phyloP scores from a whole-genome alignment of 1,284 basidiomycete species.

The Phaffia rhodozyma region DNA sequence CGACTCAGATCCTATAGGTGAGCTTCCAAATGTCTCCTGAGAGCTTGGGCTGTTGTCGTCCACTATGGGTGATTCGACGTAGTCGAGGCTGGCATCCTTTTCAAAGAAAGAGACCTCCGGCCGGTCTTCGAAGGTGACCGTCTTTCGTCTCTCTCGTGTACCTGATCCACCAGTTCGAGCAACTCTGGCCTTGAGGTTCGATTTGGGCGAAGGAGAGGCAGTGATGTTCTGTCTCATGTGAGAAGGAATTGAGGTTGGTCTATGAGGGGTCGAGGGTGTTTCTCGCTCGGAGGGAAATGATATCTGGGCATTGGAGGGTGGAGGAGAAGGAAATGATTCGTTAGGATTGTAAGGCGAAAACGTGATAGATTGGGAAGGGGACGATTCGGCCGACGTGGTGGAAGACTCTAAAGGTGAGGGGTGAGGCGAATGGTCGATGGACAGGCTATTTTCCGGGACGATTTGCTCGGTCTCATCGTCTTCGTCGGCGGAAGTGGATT shows the following conservation, averaged over 20 bases:
- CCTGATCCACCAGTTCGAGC: conserved; percentile 19
- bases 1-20: no score
- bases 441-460: not conserved
- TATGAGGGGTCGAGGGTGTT: not conserved
- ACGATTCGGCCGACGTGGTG: no score
- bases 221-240: not conserved
- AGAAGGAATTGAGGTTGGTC: not conserved
- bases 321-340: not conserved
- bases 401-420: conserved; percentile 8
- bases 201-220: not conserved
- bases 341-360: conserved; percentile 2
- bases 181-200: not conserved
- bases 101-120: conserved; percentile 74
- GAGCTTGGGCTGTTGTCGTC: not conserved
- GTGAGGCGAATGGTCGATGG: not conserved
- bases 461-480: conserved; percentile 15
- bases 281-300: not conserved
- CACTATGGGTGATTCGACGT: not conserved
- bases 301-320: conserved; percentile 2
- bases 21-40: not conserved
- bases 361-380: no score
- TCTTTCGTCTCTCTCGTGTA: conserved; percentile 51
- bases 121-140: conserved; percentile 66
- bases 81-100: conserved; percentile 33
- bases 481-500: conserved; percentile 4